Conservation (phyloP, 345 rosid genomes). For the Camelina neglecta region DNA sequence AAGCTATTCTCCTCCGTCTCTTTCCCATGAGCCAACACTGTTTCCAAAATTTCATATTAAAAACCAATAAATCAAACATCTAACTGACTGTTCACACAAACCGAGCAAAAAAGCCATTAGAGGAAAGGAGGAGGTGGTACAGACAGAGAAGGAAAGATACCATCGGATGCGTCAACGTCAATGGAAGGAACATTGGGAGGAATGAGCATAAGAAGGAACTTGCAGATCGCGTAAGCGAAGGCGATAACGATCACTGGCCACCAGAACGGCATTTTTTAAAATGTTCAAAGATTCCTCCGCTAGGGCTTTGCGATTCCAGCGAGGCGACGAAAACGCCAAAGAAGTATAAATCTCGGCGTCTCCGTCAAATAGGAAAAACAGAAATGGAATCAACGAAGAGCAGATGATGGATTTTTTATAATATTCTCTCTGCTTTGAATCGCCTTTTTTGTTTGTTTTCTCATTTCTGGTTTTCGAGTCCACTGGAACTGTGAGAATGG, state of each 20-base stretch:
- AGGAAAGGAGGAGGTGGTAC: neutral
- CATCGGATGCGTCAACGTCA: constrained; percentile 94
- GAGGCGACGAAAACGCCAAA: constrained; percentile 1
- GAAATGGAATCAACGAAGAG: constrained; percentile 30
- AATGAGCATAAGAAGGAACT: constrained; percentile 83
- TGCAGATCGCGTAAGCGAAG: constrained; percentile 88
- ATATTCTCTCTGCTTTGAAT: constrained; percentile 34
- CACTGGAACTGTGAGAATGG: constrained; percentile 41
- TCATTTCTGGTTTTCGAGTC: constrained; percentile 5
- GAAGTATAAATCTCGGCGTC: constrained; percentile 23
- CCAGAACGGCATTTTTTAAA: constrained; percentile 73
- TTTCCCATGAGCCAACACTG: constrained; percentile 82
- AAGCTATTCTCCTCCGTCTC: constrained; percentile 83
- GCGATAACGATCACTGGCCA: constrained; percentile 88
- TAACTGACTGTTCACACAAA: neutral
- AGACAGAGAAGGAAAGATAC: constrained; percentile 46
- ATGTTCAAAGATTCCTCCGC: constrained; percentile 16
- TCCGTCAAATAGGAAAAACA: constrained; percentile 26
- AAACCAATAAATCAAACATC: constrained; percentile 22
- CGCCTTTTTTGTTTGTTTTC: neutral
- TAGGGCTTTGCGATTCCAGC: constrained; percentile 21
- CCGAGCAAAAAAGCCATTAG: neutral
- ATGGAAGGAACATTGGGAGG: constrained; percentile 94
- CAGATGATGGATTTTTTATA: constrained; percentile 4
- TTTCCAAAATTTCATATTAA: neutral